Evolutionary conservation across 2,329 filamentous ascomycete genomes (phyloP).

Genomic region (Sclerotinia glacialis): DNA sequence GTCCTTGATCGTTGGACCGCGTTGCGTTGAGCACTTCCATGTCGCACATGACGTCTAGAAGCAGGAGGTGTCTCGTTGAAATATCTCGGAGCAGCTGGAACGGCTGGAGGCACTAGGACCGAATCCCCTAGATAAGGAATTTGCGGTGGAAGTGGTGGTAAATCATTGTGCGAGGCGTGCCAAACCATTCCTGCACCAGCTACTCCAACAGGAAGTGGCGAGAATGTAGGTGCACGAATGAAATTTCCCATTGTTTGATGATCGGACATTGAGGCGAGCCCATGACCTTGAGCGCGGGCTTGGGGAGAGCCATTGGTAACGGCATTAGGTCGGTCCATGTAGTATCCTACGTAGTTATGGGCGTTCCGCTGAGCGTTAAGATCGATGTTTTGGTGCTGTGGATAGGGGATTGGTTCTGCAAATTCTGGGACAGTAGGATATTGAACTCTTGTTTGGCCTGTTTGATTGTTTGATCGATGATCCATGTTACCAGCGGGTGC

Average conservation of each 20-base stretch:
- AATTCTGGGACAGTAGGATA: background rate
- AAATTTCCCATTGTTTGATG: background rate
- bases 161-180: background rate
- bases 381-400: background rate
- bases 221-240: background rate
- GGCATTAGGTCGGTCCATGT: background rate
- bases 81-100: background rate
- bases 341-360: conserved; percentile 5
- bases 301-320: background rate
- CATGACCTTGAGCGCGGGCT: background rate
- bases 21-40: background rate
- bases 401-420: background rate
- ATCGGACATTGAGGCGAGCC: background rate
- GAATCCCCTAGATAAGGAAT: background rate
- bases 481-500: background rate
- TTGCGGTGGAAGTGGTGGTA: conserved; percentile 1
- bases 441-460: background rate
- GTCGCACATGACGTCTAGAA: background rate
- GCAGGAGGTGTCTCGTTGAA: background rate
- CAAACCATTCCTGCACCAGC: background rate
- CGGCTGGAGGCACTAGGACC: background rate
- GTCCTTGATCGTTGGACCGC: background rate
- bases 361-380: background rate
- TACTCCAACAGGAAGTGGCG: background rate
- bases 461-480: background rate